Evolutionary conservation across 768 basidiomycete genomes (phyloP).

Genomic region (Xerocomellus amylosporus): DNA sequence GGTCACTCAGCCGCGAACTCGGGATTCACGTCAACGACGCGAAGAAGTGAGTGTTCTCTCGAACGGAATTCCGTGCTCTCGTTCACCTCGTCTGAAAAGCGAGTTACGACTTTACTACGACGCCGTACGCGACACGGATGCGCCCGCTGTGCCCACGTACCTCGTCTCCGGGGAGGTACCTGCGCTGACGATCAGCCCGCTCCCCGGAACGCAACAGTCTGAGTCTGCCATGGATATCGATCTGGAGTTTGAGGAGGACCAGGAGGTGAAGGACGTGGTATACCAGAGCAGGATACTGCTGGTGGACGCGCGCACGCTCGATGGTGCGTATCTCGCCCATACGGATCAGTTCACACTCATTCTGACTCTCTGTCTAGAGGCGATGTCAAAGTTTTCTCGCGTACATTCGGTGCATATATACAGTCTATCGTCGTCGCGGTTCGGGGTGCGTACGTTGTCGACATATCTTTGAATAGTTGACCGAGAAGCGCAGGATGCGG

Average conservation of each 20-base stretch:
- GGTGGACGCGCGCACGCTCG: conserved; percentile 61
- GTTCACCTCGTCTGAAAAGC: conserved; percentile 34
- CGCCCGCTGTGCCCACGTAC: conserved; percentile 57
- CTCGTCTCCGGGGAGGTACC: conserved; percentile 57
- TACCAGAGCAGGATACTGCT: conserved; percentile 50
- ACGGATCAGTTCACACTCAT: too few species aligned
- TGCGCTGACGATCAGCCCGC: conserved; percentile 12
- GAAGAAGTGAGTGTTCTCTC: conserved; percentile 53
- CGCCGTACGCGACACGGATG: conserved; percentile 36
- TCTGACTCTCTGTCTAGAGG: conserved; percentile 35
- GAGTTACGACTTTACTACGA: conserved; percentile 61
- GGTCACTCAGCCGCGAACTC: conserved; percentile 69
- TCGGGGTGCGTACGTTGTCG: conserved; percentile 38
- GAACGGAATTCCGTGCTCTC: not conserved
- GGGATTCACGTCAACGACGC: conserved; percentile 73
- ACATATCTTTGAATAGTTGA: not conserved
- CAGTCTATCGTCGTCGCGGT: conserved; percentile 62
- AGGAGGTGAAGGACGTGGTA: conserved; percentile 43
- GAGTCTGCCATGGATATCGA: conserved; percentile 32
- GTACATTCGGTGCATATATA: conserved; percentile 66
- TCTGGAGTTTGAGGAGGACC: conserved; percentile 39
- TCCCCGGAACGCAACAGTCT: not conserved
- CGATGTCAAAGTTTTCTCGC: conserved; percentile 49
- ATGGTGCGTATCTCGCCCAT: conserved; percentile 43
- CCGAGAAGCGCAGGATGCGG: conserved; percentile 39